These are phyloP conservation scores for Colletotrichum truncatum DNA, from an alignment of 2,329 filamentous ascomycete species.

Conservation along the genomic window DNA sequence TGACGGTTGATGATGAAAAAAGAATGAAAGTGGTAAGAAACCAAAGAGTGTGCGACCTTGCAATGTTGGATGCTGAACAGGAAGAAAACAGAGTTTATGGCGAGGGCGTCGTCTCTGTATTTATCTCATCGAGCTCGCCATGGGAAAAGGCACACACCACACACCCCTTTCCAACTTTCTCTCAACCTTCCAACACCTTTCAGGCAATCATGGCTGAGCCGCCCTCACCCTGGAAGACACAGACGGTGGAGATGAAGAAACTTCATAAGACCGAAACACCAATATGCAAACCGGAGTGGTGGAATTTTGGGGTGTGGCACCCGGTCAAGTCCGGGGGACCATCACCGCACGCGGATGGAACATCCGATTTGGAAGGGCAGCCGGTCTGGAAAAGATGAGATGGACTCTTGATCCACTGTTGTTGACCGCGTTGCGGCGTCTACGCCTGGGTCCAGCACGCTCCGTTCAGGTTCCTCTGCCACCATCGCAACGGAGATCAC, in stretches of 20 bases:
- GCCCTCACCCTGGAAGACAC: slow-evolving; percentile 1
- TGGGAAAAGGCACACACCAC: neutral
- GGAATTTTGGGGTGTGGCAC: slow-evolving; percentile 19
- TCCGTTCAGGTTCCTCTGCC: slow-evolving; percentile 1
- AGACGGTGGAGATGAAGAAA: slow-evolving; percentile 8
- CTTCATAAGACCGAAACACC: slow-evolving; percentile 25
- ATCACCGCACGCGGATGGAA: slow-evolving; percentile 5
- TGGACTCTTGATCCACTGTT: slow-evolving; percentile 7
- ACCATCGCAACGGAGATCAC: neutral
- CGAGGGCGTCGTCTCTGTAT: slow-evolving; percentile 11
- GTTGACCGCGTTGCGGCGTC: neutral
- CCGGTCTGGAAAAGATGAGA: slow-evolving; percentile 22
- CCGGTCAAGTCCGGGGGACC: slow-evolving; percentile 13
- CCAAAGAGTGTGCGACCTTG: slow-evolving; percentile 28
- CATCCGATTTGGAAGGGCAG: slow-evolving; percentile 21
- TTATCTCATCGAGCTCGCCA: neutral
- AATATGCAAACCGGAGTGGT: slow-evolving; percentile 22
- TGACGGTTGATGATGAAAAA: slow-evolving; percentile 20
- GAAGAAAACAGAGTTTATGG: neutral
- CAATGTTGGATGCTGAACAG: slow-evolving; percentile 23
- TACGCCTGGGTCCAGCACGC: neutral
- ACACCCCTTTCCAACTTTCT: neutral
- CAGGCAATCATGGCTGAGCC: slow-evolving; percentile 1
- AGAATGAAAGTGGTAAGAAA: slow-evolving; percentile 28
- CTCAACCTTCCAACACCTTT: neutral